Evolutionary conservation across 805 yeast species (phyloP).

Genomic region (Saccharomyces paradoxus): DNA sequence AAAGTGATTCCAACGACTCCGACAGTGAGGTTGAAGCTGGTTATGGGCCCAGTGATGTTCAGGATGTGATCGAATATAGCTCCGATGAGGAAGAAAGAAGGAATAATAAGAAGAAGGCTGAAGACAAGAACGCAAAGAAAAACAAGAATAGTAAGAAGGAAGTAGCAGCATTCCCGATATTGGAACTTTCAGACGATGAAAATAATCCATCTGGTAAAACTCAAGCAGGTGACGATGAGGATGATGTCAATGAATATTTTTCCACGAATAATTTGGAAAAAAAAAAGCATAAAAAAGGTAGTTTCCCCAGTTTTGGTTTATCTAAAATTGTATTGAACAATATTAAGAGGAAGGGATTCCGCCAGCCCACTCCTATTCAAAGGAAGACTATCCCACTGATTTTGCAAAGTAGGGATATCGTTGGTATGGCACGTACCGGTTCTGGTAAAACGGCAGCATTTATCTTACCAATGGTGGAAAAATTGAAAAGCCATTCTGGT

Average conservation of each 20-base stretch:
- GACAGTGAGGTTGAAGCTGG: constrained; percentile 20
- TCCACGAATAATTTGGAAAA: constrained; percentile 28
- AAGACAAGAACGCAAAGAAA: constrained; percentile 11
- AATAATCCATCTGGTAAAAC: constrained; percentile 18
- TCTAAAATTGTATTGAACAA: constrained; percentile 63
- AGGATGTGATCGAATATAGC: constrained; percentile 24
- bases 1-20: constrained; percentile 31
- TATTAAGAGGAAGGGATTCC: constrained; percentile 77
- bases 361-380: constrained; percentile 96
- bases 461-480: constrained; percentile 81
- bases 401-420: constrained; percentile 83
- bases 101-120: constrained; percentile 32
- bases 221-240: constrained; percentile 36
- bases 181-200: constrained; percentile 49
- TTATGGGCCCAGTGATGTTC: constrained; percentile 13
- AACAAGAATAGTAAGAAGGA: constrained; percentile 3
- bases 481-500: constrained; percentile 73
- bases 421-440: constrained; percentile 99
- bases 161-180: constrained; percentile 35
- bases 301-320: constrained; percentile 85
- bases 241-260: constrained; percentile 40
- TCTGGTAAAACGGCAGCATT: constrained; percentile 99
- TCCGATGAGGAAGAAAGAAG: constrained; percentile 37
- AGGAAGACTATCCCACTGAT: constrained; percentile 89
- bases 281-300: constrained; percentile 49